Conservation (phyloP, 2,329 filamentous ascomycete genomes). For the Geoglossum cookeanum region DNA sequence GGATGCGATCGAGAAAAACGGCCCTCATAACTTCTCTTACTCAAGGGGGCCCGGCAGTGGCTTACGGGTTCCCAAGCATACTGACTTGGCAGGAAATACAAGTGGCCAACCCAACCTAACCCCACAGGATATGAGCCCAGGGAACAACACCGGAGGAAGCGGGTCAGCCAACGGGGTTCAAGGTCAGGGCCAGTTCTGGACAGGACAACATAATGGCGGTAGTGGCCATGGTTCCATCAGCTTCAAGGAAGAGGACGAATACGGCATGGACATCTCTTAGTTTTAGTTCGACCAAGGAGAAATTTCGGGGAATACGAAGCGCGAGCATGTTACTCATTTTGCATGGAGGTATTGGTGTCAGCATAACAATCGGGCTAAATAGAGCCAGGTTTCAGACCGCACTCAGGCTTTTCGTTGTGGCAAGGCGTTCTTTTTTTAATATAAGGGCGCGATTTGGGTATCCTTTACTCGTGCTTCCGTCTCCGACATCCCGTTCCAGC, state of each 20-base stretch:
- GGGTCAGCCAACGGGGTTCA: conserved; percentile 30
- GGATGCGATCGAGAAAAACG: conserved; percentile 70
- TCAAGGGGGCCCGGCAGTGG: conserved; percentile 67
- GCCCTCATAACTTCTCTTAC: conserved; percentile 59
- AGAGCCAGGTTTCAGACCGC: neutral
- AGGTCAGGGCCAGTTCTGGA: conserved; percentile 24
- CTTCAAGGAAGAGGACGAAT: conserved; percentile 93
- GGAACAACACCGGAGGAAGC: conserved; percentile 45
- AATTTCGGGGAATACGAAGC: neutral
- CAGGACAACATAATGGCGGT: conserved; percentile 19
- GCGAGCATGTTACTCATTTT: neutral
- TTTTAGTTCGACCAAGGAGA: neutral
- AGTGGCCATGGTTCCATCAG: conserved; percentile 38
- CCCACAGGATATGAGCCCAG: conserved; percentile 36
- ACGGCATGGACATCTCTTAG: conserved; percentile 48
- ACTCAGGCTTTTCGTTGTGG: neutral
- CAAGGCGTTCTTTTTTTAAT: neutral
- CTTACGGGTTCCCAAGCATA: conserved; percentile 80
- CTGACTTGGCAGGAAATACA: conserved; percentile 71
- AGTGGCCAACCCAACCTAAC: conserved; percentile 24
- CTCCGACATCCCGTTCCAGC: too few species aligned
- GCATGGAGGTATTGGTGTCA: neutral
- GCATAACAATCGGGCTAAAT: neutral
- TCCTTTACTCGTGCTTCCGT: neutral
- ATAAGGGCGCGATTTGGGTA: neutral